These are phyloP conservation scores for Pseudonitzschia multistriata DNA, from an alignment of 108 stramenopile genomes.

Conservation along the genomic window DNA sequence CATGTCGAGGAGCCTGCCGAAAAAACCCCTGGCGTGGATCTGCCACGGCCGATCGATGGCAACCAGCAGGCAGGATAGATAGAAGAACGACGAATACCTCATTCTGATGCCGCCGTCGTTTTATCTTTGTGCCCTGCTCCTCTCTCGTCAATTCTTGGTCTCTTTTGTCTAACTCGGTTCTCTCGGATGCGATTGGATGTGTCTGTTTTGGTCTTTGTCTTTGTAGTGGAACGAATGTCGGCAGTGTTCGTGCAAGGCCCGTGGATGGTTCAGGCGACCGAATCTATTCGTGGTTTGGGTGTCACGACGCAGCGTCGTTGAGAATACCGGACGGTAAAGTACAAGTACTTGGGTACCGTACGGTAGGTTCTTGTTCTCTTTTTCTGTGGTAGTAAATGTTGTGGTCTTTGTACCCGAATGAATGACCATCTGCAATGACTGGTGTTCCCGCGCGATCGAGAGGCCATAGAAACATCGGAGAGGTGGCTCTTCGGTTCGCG, in stretches of 20 bases:
- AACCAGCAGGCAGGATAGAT: background rate
- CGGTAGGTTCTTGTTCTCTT: no score
- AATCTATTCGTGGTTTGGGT: background rate
- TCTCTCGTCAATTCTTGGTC: no score
- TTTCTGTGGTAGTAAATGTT: background rate
- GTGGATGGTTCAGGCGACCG: no score
- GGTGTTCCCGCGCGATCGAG: background rate
- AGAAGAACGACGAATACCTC: constrained; percentile 5
- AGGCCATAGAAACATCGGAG: no score
- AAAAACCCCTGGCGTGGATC: background rate
- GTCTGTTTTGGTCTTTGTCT: background rate
- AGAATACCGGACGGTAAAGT: no score
- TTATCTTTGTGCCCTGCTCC: no score
- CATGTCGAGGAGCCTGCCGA: background rate
- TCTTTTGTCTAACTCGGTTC: background rate
- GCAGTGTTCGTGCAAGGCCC: no score
- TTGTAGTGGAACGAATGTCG: background rate
- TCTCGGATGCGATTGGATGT: background rate
- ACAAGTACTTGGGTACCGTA: no score
- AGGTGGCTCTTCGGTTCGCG: no score
- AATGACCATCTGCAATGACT: background rate
- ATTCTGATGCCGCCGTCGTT: no score
- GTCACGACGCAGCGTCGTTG: background rate
- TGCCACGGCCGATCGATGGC: background rate
- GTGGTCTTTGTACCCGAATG: background rate